Conservation (phyloP, 352 stramenopile species). For the Bremia lactucae region DNA sequence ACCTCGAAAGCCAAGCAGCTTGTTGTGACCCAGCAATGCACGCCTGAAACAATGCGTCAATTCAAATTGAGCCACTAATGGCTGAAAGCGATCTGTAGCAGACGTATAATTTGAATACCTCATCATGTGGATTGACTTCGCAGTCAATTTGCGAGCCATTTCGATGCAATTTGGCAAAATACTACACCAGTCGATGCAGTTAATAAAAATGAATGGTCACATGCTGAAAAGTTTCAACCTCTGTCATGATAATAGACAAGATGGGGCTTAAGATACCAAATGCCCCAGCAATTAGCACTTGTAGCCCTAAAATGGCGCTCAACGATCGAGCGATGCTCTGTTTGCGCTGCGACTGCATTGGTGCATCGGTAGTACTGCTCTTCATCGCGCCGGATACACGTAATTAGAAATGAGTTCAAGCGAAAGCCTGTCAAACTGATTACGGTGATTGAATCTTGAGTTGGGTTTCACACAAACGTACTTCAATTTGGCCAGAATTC, state of each 20-base stretch:
- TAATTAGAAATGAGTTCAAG: too few species aligned
- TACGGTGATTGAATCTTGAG: too few species aligned
- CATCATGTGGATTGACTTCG: slow-evolving; percentile 29
- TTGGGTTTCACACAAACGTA: too few species aligned
- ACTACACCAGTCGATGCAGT: slow-evolving; percentile 22
- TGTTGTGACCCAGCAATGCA: slow-evolving; percentile 58
- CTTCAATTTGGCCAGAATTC: too few species aligned
- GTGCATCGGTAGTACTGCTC: not conserved
- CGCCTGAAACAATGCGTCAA: slow-evolving; percentile 12
- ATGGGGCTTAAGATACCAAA: slow-evolving; percentile 66
- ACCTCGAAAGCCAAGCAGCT: slow-evolving; percentile 65
- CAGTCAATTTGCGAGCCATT: slow-evolving; percentile 50
- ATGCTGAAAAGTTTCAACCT: slow-evolving; percentile 25
- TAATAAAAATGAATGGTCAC: not conserved
- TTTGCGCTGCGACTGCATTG: not conserved
- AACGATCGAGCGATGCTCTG: not conserved
- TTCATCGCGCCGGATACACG: too few species aligned
- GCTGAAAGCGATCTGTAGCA: too few species aligned
- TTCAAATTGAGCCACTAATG: too few species aligned
- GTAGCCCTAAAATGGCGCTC: slow-evolving; percentile 34
- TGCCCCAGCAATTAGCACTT: slow-evolving; percentile 45
- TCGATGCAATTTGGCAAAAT: slow-evolving; percentile 59
- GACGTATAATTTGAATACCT: slow-evolving; percentile 10
- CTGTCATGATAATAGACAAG: slow-evolving; percentile 57
- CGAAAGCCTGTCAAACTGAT: too few species aligned